Base-by-base conservation (phyloP, 805 yeast species). In the Kluyveromyces starmeri region DNA sequence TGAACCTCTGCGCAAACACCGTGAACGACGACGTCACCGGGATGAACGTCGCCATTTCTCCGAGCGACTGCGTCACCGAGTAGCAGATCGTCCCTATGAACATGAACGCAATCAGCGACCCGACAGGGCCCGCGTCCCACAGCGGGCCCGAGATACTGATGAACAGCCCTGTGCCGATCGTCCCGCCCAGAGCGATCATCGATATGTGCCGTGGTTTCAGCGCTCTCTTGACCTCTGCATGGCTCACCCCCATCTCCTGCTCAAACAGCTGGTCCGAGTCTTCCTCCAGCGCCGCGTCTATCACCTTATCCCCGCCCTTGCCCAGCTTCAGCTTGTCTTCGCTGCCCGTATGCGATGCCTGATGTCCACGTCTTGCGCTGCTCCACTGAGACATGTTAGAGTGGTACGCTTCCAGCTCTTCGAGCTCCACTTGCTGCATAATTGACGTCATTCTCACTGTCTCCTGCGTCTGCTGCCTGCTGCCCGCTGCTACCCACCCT, bases 21-120 rank as follows among this genome's bases (percentile, higher is more conserved):
- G 81, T 71, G 58, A 79, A 78, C 0, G 84, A 76, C 1, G 75
- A 66, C 4, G 78, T 62, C 27, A 77, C 71, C 7, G 88, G 88
- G 12, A 80, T 75, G 44, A 69, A 76, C 7, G 86, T 79, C 33
- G 86, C 85, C 88, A 81, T 78, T 56, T 81, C 89, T 48, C 86
- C 88, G 37, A 81, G 61, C 3, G 80, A 70, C 51, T 79, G 86
- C 14, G 83, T 74, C 34, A 80, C 82, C 10, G 72, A 68, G 48
- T 65, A 77, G 0, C 77, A 83, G 29, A 81, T 50, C 2, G 79
- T 54, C 23, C 80, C 83, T 68, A 79, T 76, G 54, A 77, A 77
- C 12, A 74, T 32, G 47, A 74, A 81, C 2, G 83, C 70, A 31
- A 81, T 73, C 18, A 81, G 57, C 4, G 83, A 62, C 34, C 73